phyloP scores from a whole-genome alignment of 1,284 basidiomycete species.

The Inonotus hispidus region DNA sequence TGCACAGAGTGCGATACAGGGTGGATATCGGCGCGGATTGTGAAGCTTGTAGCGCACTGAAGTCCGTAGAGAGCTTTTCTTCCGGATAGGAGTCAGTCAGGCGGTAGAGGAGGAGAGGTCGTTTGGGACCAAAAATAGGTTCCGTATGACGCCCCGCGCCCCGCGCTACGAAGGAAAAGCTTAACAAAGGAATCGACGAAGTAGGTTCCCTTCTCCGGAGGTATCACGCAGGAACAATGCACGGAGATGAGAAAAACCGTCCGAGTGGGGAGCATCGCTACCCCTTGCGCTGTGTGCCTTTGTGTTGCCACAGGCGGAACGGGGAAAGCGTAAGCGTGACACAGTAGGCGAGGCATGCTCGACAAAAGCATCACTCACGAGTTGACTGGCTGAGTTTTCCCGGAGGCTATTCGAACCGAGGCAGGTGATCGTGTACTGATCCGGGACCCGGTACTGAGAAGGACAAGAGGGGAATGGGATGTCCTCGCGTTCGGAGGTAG shows the following conservation, averaged over 20 bases:
- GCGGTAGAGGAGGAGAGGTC: neutral
- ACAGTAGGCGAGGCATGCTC: neutral
- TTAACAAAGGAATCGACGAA: neutral
- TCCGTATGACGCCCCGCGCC: neutral
- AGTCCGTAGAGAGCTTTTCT: neutral
- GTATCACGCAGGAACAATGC: neutral
- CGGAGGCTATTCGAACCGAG: neutral
- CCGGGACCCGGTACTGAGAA: neutral
- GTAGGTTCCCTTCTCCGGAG: neutral
- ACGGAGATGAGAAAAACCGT: slow-evolving; percentile 5
- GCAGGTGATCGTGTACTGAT: slow-evolving; percentile 3
- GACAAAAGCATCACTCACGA: neutral
- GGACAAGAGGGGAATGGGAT: neutral
- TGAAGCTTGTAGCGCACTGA: neutral
- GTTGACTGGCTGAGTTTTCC: neutral
- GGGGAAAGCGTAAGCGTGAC: neutral
- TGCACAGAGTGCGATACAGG: neutral
- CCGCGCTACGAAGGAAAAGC: neutral
- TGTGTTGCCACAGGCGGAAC: neutral
- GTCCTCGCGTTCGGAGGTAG: neutral
- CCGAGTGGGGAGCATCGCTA: slow-evolving; percentile 10
- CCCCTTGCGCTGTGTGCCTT: neutral
- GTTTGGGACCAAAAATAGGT: neutral
- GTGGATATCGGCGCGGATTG: neutral
- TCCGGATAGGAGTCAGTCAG: neutral